Evolutionary conservation across 2,329 filamentous ascomycete species (phyloP), one percentile per base, ranked within the genome.

Genomic region (Grosmannia huntii): DNA sequence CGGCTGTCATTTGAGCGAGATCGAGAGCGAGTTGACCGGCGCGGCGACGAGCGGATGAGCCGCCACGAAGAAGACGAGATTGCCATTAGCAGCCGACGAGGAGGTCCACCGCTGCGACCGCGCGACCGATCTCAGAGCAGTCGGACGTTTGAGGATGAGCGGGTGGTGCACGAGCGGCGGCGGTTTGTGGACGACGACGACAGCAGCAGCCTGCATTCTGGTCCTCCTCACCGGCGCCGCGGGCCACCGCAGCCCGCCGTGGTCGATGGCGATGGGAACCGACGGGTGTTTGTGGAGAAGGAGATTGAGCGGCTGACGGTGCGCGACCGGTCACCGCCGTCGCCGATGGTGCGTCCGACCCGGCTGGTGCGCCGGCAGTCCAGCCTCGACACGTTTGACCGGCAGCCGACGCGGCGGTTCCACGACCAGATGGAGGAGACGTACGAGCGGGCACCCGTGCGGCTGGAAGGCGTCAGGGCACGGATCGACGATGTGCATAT

Each of bases 381-480:
- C 16, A 95, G 90, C 56, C 77, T 96, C 46, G 91, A 96, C 69
- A 95, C 88, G 0, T 96, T 90, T 68, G 91, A 96, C 71, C 84
- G 90, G 54, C 83, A 83, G 31, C 86, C 88, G 1, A 55, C 56
- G 0, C 60, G 58, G 16, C 62, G 59, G 33, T 56, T 58, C 48
- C 54, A 63, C 10, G 57, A 56, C 21, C 7, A n/a, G 5, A 5
- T 50, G 7, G 61, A 54, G 10, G 53, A 71, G 55, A 75, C 77
- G 63, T 76, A 75, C 57, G 77, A 85, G 44, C 73, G 59, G 1
- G 44, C 25, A 2, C 58, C 60, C 7, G 53, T 53, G 5, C 44
- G 46, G 1, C 23, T 38, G n/a, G 85, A 89, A 25, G 85, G 89
- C 59, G 84, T 87, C 62, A 77, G 38, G 0, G 41, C 55, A 3